Percentiles rank a stretch among this genome's conserved stretches.
phyloP scores from a whole-genome alignment of 2,329 filamentous ascomycete genomes.

The Curvularia sp. region DNA sequence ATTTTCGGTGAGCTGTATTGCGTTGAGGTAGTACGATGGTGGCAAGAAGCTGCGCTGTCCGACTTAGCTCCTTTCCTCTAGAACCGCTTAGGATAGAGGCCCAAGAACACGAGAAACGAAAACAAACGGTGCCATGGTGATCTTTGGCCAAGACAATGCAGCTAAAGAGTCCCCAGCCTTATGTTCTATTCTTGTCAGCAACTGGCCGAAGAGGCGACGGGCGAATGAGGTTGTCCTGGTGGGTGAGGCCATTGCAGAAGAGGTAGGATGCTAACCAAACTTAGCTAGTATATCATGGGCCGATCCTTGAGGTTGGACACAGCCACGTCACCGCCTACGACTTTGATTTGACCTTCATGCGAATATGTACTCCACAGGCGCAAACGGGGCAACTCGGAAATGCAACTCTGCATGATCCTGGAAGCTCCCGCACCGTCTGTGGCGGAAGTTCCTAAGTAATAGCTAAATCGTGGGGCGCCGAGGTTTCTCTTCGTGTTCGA shows the following conservation, averaged over 20 bases:
- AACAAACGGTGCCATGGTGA: background rate
- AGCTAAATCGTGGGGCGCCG: conserved; percentile 21
- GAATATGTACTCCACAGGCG: conserved; percentile 2
- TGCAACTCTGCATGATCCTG: conserved; percentile 1
- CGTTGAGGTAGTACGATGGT: background rate
- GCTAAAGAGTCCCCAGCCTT: background rate
- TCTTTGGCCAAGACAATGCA: background rate
- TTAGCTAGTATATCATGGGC: background rate
- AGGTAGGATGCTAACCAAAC: conserved; percentile 6
- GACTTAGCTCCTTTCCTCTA: background rate
- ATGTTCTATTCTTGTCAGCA: background rate
- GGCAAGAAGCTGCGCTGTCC: background rate
- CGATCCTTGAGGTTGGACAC: conserved; percentile 2
- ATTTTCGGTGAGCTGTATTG: background rate
- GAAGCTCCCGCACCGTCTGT: conserved; percentile 2
- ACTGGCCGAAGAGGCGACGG: background rate
- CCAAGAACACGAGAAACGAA: background rate
- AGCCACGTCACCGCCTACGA: conserved; percentile 7
- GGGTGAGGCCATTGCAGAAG: background rate
- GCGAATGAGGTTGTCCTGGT: background rate
- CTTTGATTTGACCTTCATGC: conserved; percentile 13
- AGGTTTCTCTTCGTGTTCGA: conserved; percentile 23
- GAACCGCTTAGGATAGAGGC: background rate
- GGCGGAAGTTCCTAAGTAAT: conserved; percentile 2
- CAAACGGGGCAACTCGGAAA: conserved; percentile 6